Evolutionary conservation across 129 eudicot genomes (phyloP), one percentile per base, ranked within the genome.

Genomic region (Chrysanthemum lavandulifolium): DNA sequence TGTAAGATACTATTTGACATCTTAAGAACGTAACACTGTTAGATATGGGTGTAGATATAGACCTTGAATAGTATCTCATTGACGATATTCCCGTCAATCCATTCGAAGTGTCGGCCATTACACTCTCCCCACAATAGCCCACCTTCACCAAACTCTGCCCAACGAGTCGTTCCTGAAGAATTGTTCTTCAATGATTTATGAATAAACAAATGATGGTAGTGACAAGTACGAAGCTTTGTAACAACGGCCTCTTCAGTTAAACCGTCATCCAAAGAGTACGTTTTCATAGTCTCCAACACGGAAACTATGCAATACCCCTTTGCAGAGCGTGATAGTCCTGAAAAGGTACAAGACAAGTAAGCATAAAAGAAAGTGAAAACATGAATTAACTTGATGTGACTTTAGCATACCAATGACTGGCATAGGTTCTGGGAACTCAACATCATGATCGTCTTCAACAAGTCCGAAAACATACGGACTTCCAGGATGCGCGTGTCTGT

Each of bases 381-480:
- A 6, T 53, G 55, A 63, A 29, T 50, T 53, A 74, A 54, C 47
- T 25, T 49, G 61, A 81, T 19, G 73, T 23, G 59, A 43, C 16
- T 58, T 67, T 64, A 40, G 58, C 79, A 61, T 90, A 95, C 99
- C 99, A 77, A 94, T 82, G 49, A 94, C 97, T 36, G 97, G 99
- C 99, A 90, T 95, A 67, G 99, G 97, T 61, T 95, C 99, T 45
- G 99, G 99, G 73, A 95, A 95, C 79, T 95, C 99, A 69, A 90
- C 82, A 69, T 90, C 94, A 29, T 71, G 86, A 69, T 90, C 96
- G 76, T 84, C 97, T 76, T 83, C 97, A 79, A 90, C 89, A 73
- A 88, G 97, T 59, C 99, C 99, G 78, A 90, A 90, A 65, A 94
- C 96, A 72, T 94, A 94, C 10, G 99, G 99, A 76, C 86, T 94